A percentile compares a stretch with the other conserved stretches of the same genome.
Conservation (phyloP, 2,329 filamentous ascomycete species). For the Lojkania enalia region DNA sequence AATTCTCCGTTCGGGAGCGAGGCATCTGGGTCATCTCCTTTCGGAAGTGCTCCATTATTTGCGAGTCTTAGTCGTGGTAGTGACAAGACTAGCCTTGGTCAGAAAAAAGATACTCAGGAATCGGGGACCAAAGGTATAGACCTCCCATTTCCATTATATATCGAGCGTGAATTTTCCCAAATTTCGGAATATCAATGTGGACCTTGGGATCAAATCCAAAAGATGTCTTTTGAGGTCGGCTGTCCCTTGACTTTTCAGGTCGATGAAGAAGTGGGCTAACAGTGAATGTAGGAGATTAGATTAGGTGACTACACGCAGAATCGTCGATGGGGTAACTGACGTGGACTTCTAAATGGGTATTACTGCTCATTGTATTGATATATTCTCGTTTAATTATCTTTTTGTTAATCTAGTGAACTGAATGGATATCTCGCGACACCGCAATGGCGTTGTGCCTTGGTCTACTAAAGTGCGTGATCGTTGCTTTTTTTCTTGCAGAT, state of each 20-base stretch:
- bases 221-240: no score
- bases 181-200: neutral
- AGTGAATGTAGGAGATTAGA: slow-evolving; percentile 9
- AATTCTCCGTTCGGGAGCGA: neutral
- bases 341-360: neutral
- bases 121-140: no score
- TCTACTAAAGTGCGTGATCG: neutral
- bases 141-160: neutral
- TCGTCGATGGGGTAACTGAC: neutral
- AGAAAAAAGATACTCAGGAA: no score
- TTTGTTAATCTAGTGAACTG: no score
- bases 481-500: neutral
- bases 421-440: no score
- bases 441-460: neutral
- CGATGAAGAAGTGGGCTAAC: neutral
- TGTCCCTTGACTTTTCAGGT: no score
- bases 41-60: neutral
- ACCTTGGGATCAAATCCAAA: neutral
- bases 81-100: no score
- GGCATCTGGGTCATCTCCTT: neutral
- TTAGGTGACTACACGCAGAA: slow-evolving; percentile 5
- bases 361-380: neutral
- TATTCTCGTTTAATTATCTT: neutral
- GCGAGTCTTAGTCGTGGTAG: neutral
- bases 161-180: neutral